These are phyloP conservation scores for Botryobasidium botryosum DNA, from an alignment of 768 basidiomycete species.

Conservation along the genomic window DNA sequence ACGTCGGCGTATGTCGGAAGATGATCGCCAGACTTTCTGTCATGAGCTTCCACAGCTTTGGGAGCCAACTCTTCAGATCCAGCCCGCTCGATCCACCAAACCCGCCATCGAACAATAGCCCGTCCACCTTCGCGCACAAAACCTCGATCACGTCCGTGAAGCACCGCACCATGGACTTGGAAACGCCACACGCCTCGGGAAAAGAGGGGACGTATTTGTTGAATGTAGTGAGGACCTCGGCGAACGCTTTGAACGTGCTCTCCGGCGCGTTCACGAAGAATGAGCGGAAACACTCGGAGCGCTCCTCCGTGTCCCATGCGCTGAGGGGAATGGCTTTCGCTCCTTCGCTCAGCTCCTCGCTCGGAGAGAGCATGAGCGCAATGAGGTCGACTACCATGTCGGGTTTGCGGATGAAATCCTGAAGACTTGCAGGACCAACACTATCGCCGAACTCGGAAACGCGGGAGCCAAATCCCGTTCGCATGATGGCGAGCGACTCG, in stretches of 20 bases:
- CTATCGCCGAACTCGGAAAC: slow-evolving; percentile 52
- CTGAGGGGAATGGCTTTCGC: slow-evolving; percentile 69
- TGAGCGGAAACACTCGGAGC: slow-evolving; percentile 72
- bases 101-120: slow-evolving; percentile 39
- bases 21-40: slow-evolving; percentile 63
- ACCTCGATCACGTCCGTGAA: slow-evolving; percentile 85
- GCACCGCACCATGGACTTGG: slow-evolving; percentile 80
- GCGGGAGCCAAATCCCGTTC: slow-evolving; percentile 42
- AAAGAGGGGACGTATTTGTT: slow-evolving; percentile 38
- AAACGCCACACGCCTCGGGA: slow-evolving; percentile 78
- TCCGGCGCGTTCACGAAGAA: slow-evolving; percentile 52
- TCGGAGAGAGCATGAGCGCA: slow-evolving; percentile 65
- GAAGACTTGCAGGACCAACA: slow-evolving; percentile 30
- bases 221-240: slow-evolving; percentile 51
- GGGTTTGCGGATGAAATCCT: slow-evolving; percentile 34
- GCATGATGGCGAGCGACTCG: slow-evolving; percentile 35
- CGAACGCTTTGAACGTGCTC: slow-evolving; percentile 51
- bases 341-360: slow-evolving; percentile 51
- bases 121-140: slow-evolving; percentile 55
- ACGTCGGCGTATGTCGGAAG: slow-evolving; percentile 66
- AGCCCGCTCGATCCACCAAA: slow-evolving; percentile 34
- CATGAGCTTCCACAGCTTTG: slow-evolving; percentile 70
- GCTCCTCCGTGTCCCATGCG: slow-evolving; percentile 78
- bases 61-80: slow-evolving; percentile 37
- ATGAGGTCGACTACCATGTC: slow-evolving; percentile 44